Base-by-base conservation (phyloP, 352 stramenopile genomes). In the Phytophthora megakarya region DNA sequence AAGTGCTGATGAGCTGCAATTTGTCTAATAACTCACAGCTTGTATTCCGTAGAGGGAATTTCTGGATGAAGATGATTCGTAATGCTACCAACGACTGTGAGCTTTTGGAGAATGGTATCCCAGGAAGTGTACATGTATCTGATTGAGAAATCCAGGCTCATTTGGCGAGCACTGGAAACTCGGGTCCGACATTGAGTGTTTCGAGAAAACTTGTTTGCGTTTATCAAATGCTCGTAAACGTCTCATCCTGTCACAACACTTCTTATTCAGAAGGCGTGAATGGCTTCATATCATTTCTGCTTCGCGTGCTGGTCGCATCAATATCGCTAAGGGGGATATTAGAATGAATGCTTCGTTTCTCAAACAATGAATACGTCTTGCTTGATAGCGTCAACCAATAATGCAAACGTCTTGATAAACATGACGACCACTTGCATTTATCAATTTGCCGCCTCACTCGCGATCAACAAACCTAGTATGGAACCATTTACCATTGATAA, bases 281-380 rank as follows among this genome's bases (percentile, higher is more conserved):
- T 57, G 38, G 35, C 49, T 57, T 23, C 35, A 57, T 47, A 57
- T 47, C 49, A 57, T 39, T 57, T 38, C 49, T 25, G 49, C 33
- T 46, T 57, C 33, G 44, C n/a, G 44, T 16, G 16, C n/a, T 51
- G 44, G n/a, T n/a, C n/a, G n/a, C n/a, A n/a, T n/a, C n/a, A n/a
- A n/a, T n/a, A n/a, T n/a, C n/a, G n/a, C n/a, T n/a, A n/a, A n/a
- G n/a, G n/a, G n/a, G 16, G 23, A 38, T 45, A 23, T 23, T 21
- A 48, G 42, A 48, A 48, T 32, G 42, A 48, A 33, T 48, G 42
- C 42, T 18, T 30, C 33, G 51, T 6, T 35, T 35, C 30, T 35
- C 30, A 12, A 35, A 35, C 30, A 2, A 35, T 7, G 26, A 26
- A 30, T n/a, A n/a, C n/a, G n/a, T n/a, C n/a, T n/a, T n/a, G n/a